Base-by-base conservation (phyloP, 106 monocot species). In the Dioscorea zingiberensis region DNA sequence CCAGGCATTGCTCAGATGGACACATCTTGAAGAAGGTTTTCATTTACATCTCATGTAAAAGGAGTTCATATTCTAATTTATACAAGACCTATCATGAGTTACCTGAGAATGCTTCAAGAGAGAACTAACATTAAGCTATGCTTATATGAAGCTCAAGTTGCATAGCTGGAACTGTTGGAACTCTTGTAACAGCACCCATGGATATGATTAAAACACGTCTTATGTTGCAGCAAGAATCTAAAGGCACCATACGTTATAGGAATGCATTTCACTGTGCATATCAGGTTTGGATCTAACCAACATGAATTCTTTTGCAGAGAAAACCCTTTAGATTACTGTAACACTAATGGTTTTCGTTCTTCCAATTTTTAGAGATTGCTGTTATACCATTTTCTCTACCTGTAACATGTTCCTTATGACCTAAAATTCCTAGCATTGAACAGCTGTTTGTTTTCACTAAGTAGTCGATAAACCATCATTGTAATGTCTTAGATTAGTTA, bases 131-230 rank as follows among this genome's bases (percentile, higher is more conserved):
- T 54, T 28, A 14, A 21, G 58, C 32, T 80, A 9, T 73, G 19
- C 21, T 44, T 73, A 0, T 64, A 59, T 78, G 64, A 71, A 95
- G 91, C 65, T 85, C 94, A 68, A 95, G 94, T 68, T 69, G 67
- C 46, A 70, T 91, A 70, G 82, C 94, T 70, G 94, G 94, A 64
- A 76, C 83, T 28, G 78, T 83, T 69, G 87, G 94, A 47, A 95
- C 91, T 19, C 71, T 95, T 32, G 74, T 81, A 59, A 91, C 94
- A 59, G 87, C 87, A 66, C 94, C 94, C 13, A 54, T 91, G 26
- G 94, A 95, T 62, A 91, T 91, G 76, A 72, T 95, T 63, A 95
- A 95, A 77, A 95, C 94, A 15, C 87, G 94, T 45, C 71, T 95
- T 63, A 95, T 95, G 94, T 74, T 95, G 71, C 94, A 95, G 22